Evolutionary conservation across 2,329 filamentous ascomycete species (phyloP).

Genomic region (Pyrenochaeta sp.): DNA sequence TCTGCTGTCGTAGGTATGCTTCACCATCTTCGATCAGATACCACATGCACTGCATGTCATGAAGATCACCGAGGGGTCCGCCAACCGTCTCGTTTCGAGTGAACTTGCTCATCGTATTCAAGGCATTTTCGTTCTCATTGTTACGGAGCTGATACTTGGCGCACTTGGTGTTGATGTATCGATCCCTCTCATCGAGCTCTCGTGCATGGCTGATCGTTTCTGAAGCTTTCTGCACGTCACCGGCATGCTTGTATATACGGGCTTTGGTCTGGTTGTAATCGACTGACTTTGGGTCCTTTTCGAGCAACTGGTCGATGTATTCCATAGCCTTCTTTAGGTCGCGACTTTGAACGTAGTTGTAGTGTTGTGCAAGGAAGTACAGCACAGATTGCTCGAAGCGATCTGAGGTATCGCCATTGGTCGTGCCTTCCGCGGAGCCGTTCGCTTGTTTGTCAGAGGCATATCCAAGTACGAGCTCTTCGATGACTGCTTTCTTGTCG

Average conservation of each 20-base stretch:
- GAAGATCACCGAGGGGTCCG: constrained; percentile 86
- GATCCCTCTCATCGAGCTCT: constrained; percentile 84
- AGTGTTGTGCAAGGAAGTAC: constrained; percentile 96
- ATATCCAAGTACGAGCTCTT: constrained; percentile 81
- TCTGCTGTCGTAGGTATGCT: constrained; percentile 82
- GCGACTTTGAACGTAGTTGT: constrained; percentile 89
- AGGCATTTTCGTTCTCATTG: constrained; percentile 84
- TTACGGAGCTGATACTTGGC: constrained; percentile 97
- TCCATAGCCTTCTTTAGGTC: constrained; percentile 82
- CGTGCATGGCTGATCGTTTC: constrained; percentile 90
- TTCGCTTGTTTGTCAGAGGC: constrained; percentile 66
- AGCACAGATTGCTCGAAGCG: constrained; percentile 79
- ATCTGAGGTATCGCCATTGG: constrained; percentile 62
- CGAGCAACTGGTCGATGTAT: constrained; percentile 84
- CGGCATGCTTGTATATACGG: constrained; percentile 90
- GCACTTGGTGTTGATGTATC: constrained; percentile 98
- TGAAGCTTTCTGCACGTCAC: constrained; percentile 79
- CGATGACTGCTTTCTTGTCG: constrained; percentile 79
- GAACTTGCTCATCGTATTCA: constrained; percentile 92
- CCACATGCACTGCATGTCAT: constrained; percentile 99
- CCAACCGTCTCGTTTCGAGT: constrained; percentile 89
- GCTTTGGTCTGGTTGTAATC: constrained; percentile 97
- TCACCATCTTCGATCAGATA: constrained; percentile 95
- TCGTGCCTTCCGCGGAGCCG: constrained; percentile 57
- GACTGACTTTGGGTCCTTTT: constrained; percentile 79